These are phyloP conservation scores for Halteria grandinella DNA, from an alignment of 73 alveolate genomes.

Conservation along the genomic window DNA sequence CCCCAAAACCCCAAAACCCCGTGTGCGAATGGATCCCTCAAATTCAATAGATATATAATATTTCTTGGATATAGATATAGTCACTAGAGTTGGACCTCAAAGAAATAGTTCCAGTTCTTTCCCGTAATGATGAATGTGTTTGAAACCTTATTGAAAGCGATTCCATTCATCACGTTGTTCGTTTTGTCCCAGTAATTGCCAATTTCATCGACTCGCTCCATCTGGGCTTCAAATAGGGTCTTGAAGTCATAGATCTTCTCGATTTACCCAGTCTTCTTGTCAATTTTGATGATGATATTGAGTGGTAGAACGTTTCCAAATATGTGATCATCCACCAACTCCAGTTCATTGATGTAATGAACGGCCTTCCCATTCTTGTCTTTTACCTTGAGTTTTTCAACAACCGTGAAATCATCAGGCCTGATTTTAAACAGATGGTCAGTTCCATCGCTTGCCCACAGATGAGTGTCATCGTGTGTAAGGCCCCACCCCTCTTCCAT, in stretches of 20 bases:
- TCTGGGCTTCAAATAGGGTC: background rate
- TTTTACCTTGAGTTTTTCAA: background rate
- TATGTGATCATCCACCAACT: constrained; percentile 33
- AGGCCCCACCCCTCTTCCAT: constrained; percentile 67
- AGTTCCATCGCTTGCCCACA: constrained; percentile 57
- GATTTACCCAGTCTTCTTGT: constrained; percentile 40
- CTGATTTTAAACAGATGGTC: constrained; percentile 35
- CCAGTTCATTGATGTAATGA: constrained; percentile 51
- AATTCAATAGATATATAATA: no score
- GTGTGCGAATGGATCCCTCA: no score
- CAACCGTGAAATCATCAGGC: constrained; percentile 26
- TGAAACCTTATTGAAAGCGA: constrained; percentile 43
- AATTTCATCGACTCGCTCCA: background rate
- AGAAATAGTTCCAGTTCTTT: constrained; percentile 20
- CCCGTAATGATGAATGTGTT: constrained; percentile 55
- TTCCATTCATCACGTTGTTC: constrained; percentile 56
- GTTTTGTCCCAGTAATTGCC: constrained; percentile 8
- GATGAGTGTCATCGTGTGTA: constrained; percentile 20
- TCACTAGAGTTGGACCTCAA: constrained; percentile 18
- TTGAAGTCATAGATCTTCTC: constrained; percentile 4
- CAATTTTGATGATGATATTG: constrained; percentile 33
- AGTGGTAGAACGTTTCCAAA: constrained; percentile 46
- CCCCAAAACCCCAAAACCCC: no score
- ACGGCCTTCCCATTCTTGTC: background rate
- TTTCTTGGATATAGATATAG: no score